phyloP scores from a whole-genome alignment of 306 rosid species.

The Dalbergia cultrata region DNA sequence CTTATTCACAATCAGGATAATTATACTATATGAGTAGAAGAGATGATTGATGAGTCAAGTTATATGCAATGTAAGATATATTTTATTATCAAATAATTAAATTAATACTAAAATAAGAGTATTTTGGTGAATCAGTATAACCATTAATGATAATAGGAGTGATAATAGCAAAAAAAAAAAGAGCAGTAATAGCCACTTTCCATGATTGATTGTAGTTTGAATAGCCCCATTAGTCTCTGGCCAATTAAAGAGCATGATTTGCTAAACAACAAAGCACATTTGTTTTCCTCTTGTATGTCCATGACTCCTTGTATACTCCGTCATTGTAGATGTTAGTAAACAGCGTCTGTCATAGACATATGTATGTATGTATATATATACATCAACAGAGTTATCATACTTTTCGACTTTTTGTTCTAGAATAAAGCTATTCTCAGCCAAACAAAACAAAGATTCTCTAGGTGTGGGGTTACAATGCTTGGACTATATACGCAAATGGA shows the following conservation, averaged over 20 bases:
- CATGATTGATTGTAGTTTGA: neutral
- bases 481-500: constrained; percentile 3
- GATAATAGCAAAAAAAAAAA: too few species aligned
- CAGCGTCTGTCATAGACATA: neutral
- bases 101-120: too few species aligned
- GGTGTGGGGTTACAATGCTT: constrained; percentile 39
- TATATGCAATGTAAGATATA: too few species aligned
- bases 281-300: neutral
- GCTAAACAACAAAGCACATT: neutral
- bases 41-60: too few species aligned
- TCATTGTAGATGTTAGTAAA: neutral
- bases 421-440: constrained; percentile 23
- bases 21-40: too few species aligned
- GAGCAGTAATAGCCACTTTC: too few species aligned
- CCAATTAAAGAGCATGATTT: constrained; percentile 16
- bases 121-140: too few species aligned
- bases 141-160: too few species aligned
- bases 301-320: neutral
- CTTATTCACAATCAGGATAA: too few species aligned
- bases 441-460: constrained; percentile 59
- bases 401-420: neutral
- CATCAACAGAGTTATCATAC: neutral
- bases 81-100: too few species aligned
- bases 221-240: neutral
- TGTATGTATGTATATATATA: neutral